These are phyloP conservation scores for Botrytis sinoallii DNA, from an alignment of 2,329 filamentous ascomycete genomes.

Conservation along the genomic window DNA sequence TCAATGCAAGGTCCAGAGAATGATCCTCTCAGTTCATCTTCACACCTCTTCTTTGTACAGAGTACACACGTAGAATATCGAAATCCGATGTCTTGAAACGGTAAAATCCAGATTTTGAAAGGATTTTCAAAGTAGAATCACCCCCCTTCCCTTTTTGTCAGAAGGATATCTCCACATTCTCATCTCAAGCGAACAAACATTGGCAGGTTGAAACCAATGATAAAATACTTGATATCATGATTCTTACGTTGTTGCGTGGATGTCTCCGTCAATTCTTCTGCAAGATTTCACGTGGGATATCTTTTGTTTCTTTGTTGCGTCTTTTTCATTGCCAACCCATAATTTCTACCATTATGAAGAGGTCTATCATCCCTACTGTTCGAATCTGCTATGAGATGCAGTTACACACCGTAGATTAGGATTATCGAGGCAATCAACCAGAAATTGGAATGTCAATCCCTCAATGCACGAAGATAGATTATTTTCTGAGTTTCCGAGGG, in stretches of 20 bases:
- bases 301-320: neutral
- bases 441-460: neutral
- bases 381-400: neutral
- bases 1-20: neutral
- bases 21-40: neutral
- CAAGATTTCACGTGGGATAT: neutral
- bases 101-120: neutral
- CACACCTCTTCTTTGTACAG: neutral
- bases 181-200: neutral
- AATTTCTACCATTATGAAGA: neutral
- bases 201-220: neutral
- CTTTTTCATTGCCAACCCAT: neutral
- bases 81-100: too few species aligned
- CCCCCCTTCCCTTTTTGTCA: neutral
- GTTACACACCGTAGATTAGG: neutral
- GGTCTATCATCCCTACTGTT: neutral
- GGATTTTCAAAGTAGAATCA: neutral
- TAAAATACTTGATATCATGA: neutral
- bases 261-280: neutral
- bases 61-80: neutral
- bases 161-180: neutral
- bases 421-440: neutral
- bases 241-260: neutral
- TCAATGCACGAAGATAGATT: neutral
- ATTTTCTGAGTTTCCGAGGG: accelerated